Evolutionary conservation across 2,329 filamentous ascomycete genomes (phyloP).

Genomic region (Cladobotryum mycophilum): DNA sequence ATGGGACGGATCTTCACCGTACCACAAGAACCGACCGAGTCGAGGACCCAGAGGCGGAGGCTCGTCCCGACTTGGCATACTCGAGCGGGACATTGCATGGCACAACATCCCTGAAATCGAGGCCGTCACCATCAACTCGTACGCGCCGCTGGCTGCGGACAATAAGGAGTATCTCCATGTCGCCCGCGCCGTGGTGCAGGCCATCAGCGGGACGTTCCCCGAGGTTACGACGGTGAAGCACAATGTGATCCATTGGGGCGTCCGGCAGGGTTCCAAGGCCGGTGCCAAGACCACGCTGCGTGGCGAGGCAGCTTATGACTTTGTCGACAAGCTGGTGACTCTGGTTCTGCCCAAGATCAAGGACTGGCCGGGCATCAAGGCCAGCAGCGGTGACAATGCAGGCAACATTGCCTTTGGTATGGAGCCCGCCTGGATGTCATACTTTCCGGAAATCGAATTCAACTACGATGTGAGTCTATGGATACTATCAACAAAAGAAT

Average conservation of each 20-base stretch:
- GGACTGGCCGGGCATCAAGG: slow-evolving; percentile 73
- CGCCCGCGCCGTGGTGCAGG: slow-evolving; percentile 75
- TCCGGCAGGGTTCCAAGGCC: slow-evolving; percentile 64
- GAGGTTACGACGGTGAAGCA: slow-evolving; percentile 62
- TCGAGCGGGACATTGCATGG: slow-evolving; percentile 72
- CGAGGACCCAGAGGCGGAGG: slow-evolving; percentile 73
- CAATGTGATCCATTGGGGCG: slow-evolving; percentile 68
- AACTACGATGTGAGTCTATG: slow-evolving; percentile 76
- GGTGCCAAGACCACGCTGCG: slow-evolving; percentile 71
- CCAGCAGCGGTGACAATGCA: slow-evolving; percentile 69
- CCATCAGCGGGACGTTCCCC: slow-evolving; percentile 73
- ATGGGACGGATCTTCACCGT: slow-evolving; percentile 89
- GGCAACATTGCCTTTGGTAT: slow-evolving; percentile 86
- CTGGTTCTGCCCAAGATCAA: slow-evolving; percentile 92
- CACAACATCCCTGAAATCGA: slow-evolving; percentile 78
- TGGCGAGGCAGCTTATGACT: slow-evolving; percentile 80
- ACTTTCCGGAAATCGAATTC: slow-evolving; percentile 90
- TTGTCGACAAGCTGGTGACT: slow-evolving; percentile 83
- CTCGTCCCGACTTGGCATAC: slow-evolving; percentile 57
- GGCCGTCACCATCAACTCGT: slow-evolving; percentile 73
- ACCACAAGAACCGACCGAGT: slow-evolving; percentile 84
- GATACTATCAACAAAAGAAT: no score
- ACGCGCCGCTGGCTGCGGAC: slow-evolving; percentile 61
- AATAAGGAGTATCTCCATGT: slow-evolving; percentile 74
- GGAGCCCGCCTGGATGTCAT: slow-evolving; percentile 63